Base-by-base conservation (phyloP, 2,329 filamentous ascomycete species). In the Colletotrichum graminicola region DNA sequence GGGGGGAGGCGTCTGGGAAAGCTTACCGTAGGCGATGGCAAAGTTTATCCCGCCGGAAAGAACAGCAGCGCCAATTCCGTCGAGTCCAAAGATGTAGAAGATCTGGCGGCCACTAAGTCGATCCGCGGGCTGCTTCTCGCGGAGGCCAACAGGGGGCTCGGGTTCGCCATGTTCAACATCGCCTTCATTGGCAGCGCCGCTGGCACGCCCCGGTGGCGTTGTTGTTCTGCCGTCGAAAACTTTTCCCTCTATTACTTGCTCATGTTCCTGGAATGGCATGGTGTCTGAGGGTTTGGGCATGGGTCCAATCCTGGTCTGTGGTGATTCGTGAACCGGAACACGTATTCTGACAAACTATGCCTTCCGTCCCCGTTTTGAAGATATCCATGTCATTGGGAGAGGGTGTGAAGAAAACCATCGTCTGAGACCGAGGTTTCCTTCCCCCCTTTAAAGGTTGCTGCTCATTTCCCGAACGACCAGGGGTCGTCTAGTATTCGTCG, bases 1-100 rank as follows among this genome's bases (percentile, higher is more conserved):
- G n/a, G n/a, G n/a, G n/a, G n/a, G 34, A 12, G 16, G 1, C 39
- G 34, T 14, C 23, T 4, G 3, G 8, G 45, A 26, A 6, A 21
- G 76, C 78, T 68, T 75, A 87, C 85, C 83, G 73, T 86, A 88
- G 21, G 84, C 86, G 68, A 88, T 81, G 55, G 81, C 83, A 76
- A 88, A 87, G 77, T 88, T 88, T 72, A 88, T 84, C 29, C 79
- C 84, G 0, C 82, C 86, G 0, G 85, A 86, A 2, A 88, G 55
- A n/a, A 84, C 60, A 72, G 83, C 81, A 12, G 84, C 84, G 18
- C 83, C 83, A 43, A 88, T 34, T 5, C 85, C 86, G 67, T 87
- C 82, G 3, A 86, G 74, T 1, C 83, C 74, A 56, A 87, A 83
- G 18, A 88, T 79, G 76, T 88, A 88, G 67, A 87, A 82, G 26